Base-by-base conservation (phyloP, 257 asterid genomes). In the Solanum commersonii region DNA sequence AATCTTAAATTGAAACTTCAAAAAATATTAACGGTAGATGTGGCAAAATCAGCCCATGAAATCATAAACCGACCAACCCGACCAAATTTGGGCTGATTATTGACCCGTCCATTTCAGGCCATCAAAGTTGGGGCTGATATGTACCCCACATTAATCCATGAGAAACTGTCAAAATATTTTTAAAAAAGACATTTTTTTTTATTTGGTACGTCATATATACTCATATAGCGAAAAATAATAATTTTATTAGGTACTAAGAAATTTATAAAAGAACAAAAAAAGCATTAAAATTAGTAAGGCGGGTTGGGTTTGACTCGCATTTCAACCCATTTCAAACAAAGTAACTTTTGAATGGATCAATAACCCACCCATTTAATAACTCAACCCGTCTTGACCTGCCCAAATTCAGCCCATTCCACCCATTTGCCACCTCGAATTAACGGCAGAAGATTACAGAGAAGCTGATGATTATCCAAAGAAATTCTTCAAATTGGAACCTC, bases 191-290 rank as follows among this genome's bases (percentile, higher is more conserved):
- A 10, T 23, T 23, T 23, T 1, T 1, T 63, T 63, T 9, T 23
- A 23, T 23, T n/a, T 63, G 71, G 13, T 63, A 23, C 2, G 31
- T 23, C 25, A 56, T 56, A 56, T 23, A 63, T 63, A 63, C 15
- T 63, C 1, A 10, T 20, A 59, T 23, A 10, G 22, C 2, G 71
- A 23, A 63, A 63, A 63, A 63, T n/a, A 63, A 63, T 4, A 63
- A 23, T 23, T 63, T 63, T 23, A 63, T n/a, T 23, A 63, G 71
- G 31, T 10, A 63, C 14, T n/a, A 63, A 63, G 0, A 63, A 23
- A 23, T 0, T 60, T 3, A 9, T 0, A 23, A 23, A 23, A 23
- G 29, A 63, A 63, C 15, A 0, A 23, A 0, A 0, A 63, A 63
- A 23, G 14, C 15, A 63, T 63, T 63, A 63, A 63, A 60, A 23